Evolutionary conservation across 2,329 filamentous ascomycete species (phyloP), one percentile per base, ranked within the genome.

Genomic region (Scytalidium lignicola): DNA sequence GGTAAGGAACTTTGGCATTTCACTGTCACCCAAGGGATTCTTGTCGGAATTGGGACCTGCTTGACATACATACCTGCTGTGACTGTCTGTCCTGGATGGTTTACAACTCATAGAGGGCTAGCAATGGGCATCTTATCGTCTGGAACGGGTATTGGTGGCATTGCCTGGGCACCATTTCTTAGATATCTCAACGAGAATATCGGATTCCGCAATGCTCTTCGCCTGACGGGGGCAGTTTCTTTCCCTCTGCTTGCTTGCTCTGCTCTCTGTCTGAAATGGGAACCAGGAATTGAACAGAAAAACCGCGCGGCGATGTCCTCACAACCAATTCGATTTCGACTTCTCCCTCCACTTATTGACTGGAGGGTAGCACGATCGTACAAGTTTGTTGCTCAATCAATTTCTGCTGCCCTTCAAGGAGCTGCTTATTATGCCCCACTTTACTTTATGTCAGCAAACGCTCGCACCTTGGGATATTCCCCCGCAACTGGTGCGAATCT

Each of bases 111-210:
- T 5, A 59, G 67, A 3, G 67, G 65, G 2, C 54, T 68, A 2
- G 67, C 65, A 0, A 70, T 70, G 65, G 68, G 68, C 0, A 64
- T 69, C 8, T 62, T 70, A n/a, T 57, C 66, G 3, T 59, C 65
- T 2, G 67, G 68, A 4, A 67, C 67, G 0, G 69, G 68, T 0
- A 50, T 70, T 0, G 69, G 68, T 0, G 69, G 68, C 15, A 55
- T 70, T 3, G 62, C 63, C 0, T 67, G 57, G 57, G 52, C 58
- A 9, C 57, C 57, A 1, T 42, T 51, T 0, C 63, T 69, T 23
- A 50, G 56, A 28, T 48, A 48, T 32, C 44, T 54, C 19, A 54
- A 47, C 37, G 18, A 43, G 8, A 54, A 49, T 2, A 50, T 70
- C 3, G 68, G 67, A 2, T 68, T 68, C 47, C 65, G 68, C 3